Conservation (phyloP, 192 early-diverging fungal genomes). For the Dimargaris cristalligena region DNA sequence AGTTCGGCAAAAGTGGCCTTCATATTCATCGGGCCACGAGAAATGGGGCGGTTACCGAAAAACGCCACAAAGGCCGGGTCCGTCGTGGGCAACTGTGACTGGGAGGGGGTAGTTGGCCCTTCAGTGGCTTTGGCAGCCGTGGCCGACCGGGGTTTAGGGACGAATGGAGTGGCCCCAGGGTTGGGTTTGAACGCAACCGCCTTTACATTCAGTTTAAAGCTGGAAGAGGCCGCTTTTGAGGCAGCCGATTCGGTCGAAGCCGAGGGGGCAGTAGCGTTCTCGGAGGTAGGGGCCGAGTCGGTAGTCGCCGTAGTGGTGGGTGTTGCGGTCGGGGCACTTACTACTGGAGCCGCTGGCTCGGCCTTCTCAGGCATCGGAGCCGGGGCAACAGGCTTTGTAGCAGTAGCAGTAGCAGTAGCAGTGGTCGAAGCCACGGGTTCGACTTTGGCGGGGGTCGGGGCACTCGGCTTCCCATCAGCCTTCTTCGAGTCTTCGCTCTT, state of each 20-base stretch:
- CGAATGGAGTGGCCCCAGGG: constrained; percentile 44
- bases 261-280: constrained; percentile 10
- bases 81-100: not conserved
- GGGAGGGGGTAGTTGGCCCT: constrained; percentile 1
- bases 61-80: not conserved
- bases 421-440: constrained; percentile 3
- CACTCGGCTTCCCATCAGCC: constrained; percentile 11
- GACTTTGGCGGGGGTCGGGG: not conserved
- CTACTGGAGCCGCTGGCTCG: not conserved
- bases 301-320: constrained; percentile 11
- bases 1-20: not conserved
- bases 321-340: too few species aligned
- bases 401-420: constrained; percentile 9
- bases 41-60: constrained; percentile 6
- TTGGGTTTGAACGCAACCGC: constrained; percentile 65
- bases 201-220: constrained; percentile 59
- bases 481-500: constrained; percentile 10
- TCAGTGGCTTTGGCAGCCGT: constrained; percentile 3
- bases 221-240: too few species aligned
- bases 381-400: constrained; percentile 8
- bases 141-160: constrained; percentile 34
- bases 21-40: constrained; percentile 14
- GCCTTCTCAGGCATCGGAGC: not conserved
- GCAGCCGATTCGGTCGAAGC: constrained; percentile 16
- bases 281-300: constrained; percentile 4